Evolutionary conservation across 768 basidiomycete genomes (phyloP).

Genomic region (Hygrocybe punicea): DNA sequence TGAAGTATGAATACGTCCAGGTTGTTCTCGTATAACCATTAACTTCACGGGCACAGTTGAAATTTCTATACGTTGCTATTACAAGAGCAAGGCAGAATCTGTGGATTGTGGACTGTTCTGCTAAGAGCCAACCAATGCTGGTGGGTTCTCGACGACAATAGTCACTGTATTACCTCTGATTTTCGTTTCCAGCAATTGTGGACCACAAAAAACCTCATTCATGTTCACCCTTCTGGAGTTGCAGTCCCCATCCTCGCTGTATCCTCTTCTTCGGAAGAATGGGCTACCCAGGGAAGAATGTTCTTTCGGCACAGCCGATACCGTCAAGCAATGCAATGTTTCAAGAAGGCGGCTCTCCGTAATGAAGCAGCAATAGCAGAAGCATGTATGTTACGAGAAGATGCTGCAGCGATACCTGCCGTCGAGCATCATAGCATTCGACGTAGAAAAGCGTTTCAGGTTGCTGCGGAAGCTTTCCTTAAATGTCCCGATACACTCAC

Average conservation of each 20-base stretch:
- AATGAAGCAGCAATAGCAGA: conserved; percentile 46
- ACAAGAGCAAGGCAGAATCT: conserved; percentile 67
- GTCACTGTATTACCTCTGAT: neutral
- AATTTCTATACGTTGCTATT: conserved; percentile 66
- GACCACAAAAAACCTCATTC: conserved; percentile 40
- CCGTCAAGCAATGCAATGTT: conserved; percentile 53
- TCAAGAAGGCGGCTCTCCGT: conserved; percentile 42
- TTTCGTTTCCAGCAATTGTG: conserved; percentile 48
- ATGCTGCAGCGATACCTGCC: conserved; percentile 33
- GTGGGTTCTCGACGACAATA: conserved; percentile 31
- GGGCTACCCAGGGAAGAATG: conserved; percentile 33
- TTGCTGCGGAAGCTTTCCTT: conserved; percentile 51
- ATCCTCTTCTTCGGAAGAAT: conserved; percentile 45
- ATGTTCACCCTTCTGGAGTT: conserved; percentile 46
- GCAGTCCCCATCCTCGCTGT: conserved; percentile 55
- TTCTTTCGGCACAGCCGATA: conserved; percentile 45
- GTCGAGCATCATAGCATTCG: conserved; percentile 20
- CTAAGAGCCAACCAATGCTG: conserved; percentile 54
- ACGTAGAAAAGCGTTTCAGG: conserved; percentile 36
- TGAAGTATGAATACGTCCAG: conserved; percentile 41
- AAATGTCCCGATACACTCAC: conserved; percentile 33
- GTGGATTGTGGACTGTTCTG: conserved; percentile 68
- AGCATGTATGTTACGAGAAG: conserved; percentile 53
- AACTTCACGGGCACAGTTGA: conserved; percentile 42
- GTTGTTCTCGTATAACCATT: neutral